Evolutionary conservation across 1,284 basidiomycete species (phyloP).

Genomic region (Ustilago sp.): DNA sequence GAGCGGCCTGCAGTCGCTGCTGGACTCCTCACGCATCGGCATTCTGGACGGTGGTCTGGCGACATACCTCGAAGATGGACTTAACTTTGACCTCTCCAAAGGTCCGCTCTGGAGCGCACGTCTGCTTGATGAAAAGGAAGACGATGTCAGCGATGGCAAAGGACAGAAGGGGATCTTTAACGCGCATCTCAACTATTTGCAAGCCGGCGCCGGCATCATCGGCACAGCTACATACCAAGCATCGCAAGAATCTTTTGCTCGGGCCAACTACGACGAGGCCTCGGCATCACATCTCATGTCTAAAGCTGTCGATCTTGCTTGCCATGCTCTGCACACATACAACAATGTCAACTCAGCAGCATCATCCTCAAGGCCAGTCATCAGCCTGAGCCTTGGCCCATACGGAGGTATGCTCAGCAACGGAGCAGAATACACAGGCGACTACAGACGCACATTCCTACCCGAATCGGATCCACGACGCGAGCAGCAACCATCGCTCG

Average conservation of each 20-base stretch:
- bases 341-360: slow-evolving; percentile 1
- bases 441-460: slow-evolving; percentile 47
- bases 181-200: slow-evolving; percentile 58
- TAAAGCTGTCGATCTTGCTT: slow-evolving; percentile 52
- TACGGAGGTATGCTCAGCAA: slow-evolving; percentile 61
- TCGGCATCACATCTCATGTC: slow-evolving; percentile 52
- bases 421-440: slow-evolving; percentile 62
- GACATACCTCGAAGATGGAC: slow-evolving; percentile 62
- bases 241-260: slow-evolving; percentile 50
- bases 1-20: slow-evolving; percentile 32
- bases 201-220: slow-evolving; percentile 60
- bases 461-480: slow-evolving; percentile 32
- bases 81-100: slow-evolving; percentile 54
- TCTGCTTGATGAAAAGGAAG: slow-evolving; percentile 50
- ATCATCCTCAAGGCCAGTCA: slow-evolving; percentile 25
- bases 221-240: slow-evolving; percentile 63
- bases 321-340: slow-evolving; percentile 39
- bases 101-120: slow-evolving; percentile 60
- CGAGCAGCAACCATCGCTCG: slow-evolving; percentile 35
- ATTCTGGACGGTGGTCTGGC: slow-evolving; percentile 61
- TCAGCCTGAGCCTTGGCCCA: slow-evolving; percentile 58
- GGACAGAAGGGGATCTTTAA: slow-evolving; percentile 47
- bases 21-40: slow-evolving; percentile 43
- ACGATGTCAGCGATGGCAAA: slow-evolving; percentile 43
- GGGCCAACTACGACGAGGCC: slow-evolving; percentile 34